Evolutionary conservation across 2,329 filamentous ascomycete species (phyloP).

Genomic region (Herpotrichia juniperi): DNA sequence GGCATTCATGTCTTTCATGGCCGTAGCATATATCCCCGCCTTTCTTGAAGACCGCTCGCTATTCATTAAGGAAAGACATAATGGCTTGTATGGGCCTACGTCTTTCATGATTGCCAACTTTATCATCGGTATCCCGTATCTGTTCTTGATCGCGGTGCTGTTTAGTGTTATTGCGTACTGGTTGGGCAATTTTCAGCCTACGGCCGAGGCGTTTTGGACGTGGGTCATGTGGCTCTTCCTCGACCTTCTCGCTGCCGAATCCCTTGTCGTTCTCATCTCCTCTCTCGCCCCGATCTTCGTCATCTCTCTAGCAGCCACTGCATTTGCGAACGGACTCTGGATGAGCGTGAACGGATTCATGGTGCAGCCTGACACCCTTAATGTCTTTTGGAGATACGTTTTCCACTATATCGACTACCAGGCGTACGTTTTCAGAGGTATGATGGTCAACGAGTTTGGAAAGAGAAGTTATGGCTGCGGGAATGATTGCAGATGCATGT

Average conservation of each 20-base stretch:
- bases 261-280: slow-evolving; percentile 77
- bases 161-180: slow-evolving; percentile 81
- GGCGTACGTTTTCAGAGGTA: slow-evolving; percentile 83
- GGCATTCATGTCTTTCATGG: slow-evolving; percentile 61
- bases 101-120: slow-evolving; percentile 81
- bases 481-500: slow-evolving; percentile 71
- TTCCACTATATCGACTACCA: slow-evolving; percentile 92
- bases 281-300: slow-evolving; percentile 80
- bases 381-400: slow-evolving; percentile 84
- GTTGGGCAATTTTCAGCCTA: slow-evolving; percentile 76
- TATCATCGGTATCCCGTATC: slow-evolving; percentile 78
- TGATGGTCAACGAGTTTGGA: slow-evolving; percentile 90
- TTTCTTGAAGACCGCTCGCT: slow-evolving; percentile 79
- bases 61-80: slow-evolving; percentile 78
- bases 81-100: slow-evolving; percentile 78
- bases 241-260: slow-evolving; percentile 81
- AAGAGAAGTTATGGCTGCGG: slow-evolving; percentile 68
- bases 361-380: slow-evolving; percentile 73
- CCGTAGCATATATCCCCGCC: slow-evolving; percentile 80
- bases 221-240: slow-evolving; percentile 87
- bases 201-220: slow-evolving; percentile 70
- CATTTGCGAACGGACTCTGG: slow-evolving; percentile 88
- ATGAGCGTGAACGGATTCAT: slow-evolving; percentile 87
- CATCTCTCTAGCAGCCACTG: slow-evolving; percentile 76
- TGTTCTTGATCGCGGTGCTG: slow-evolving; percentile 77